Percentiles rank a stretch among this genome's conserved stretches.
Conservation (phyloP, 805 yeast species). For the Kazachstania kunashirensis region DNA sequence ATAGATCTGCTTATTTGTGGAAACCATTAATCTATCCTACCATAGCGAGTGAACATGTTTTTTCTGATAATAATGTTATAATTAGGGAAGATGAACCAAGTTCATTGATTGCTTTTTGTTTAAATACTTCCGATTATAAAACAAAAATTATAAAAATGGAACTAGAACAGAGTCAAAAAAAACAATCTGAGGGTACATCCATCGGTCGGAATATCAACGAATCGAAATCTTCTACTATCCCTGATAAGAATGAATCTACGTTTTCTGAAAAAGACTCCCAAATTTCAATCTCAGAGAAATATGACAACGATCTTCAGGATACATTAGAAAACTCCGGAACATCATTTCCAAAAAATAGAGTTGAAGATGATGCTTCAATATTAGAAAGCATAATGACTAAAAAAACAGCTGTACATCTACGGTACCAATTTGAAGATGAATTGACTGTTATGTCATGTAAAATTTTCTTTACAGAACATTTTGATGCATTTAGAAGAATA, state of each 20-base stretch:
- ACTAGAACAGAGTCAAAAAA: not conserved
- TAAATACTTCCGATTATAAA: slow-evolving; percentile 74
- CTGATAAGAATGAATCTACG: too few relatives aligned
- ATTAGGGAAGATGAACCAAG: slow-evolving; percentile 96
- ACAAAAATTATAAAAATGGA: slow-evolving; percentile 3
- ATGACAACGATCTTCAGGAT: too few relatives aligned
- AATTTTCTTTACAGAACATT: slow-evolving; percentile 90
- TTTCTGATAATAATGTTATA: slow-evolving; percentile 86
- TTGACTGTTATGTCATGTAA: slow-evolving; percentile 79
- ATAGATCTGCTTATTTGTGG: slow-evolving; percentile 92
- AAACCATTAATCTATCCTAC: slow-evolving; percentile 82
- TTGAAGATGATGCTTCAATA: slow-evolving; percentile 12
- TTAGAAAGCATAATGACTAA: slow-evolving; percentile 68
- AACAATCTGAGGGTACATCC: too few relatives aligned
- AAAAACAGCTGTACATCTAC: slow-evolving; percentile 78
- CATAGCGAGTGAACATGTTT: slow-evolving; percentile 70
- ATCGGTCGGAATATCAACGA: too few relatives aligned
- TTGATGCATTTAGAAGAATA: slow-evolving; percentile 81
- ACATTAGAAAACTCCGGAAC: not conserved
- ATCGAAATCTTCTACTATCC: too few relatives aligned
- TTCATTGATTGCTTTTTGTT: slow-evolving; percentile 85
- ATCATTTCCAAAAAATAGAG: not conserved
- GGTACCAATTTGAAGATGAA: slow-evolving; percentile 86
- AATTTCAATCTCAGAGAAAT: too few relatives aligned
- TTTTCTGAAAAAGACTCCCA: too few relatives aligned